Evolutionary conservation across 2,329 filamentous ascomycete genomes (phyloP).

Genomic region (Tolypocladium paradoxum): DNA sequence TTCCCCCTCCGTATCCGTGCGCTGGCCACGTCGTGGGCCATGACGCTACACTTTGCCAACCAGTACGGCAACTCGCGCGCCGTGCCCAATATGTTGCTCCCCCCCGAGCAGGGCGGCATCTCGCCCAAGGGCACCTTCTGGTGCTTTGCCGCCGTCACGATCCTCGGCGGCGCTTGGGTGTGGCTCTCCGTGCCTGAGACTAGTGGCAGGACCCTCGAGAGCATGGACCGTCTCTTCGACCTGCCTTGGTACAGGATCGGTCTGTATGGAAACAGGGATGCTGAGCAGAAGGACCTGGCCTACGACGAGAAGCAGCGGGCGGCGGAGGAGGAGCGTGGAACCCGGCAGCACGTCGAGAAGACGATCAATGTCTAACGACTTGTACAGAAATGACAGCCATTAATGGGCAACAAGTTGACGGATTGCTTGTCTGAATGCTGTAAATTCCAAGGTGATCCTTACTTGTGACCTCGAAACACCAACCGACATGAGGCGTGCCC

Average conservation of each 20-base stretch:
- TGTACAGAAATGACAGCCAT: neutral
- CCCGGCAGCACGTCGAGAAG: conserved; percentile 25
- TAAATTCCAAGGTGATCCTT: neutral
- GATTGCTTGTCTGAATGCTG: neutral
- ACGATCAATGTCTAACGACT: conserved; percentile 6
- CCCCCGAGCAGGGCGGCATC: conserved; percentile 32
- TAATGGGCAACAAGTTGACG: neutral
- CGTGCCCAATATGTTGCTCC: conserved; percentile 63
- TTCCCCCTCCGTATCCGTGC: conserved; percentile 67
- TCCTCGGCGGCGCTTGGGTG: conserved; percentile 59
- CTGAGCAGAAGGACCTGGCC: conserved; percentile 32
- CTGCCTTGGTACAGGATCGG: conserved; percentile 70
- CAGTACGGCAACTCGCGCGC: conserved; percentile 70
- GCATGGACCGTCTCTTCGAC: conserved; percentile 61
- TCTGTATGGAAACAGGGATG: conserved; percentile 39
- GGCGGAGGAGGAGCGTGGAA: conserved; percentile 19
- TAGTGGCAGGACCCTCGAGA: conserved; percentile 52
- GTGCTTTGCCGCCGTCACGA: conserved; percentile 60
- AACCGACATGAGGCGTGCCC: neutral
- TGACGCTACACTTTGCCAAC: conserved; percentile 71
- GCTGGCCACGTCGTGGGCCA: conserved; percentile 58
- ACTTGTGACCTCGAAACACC: neutral
- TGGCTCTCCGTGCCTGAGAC: conserved; percentile 67
- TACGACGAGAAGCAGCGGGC: conserved; percentile 32
- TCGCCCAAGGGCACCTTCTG: conserved; percentile 61